These are phyloP conservation scores for Rutstroemia sp. DNA, from an alignment of 2,329 filamentous ascomycete genomes.

Conservation along the genomic window DNA sequence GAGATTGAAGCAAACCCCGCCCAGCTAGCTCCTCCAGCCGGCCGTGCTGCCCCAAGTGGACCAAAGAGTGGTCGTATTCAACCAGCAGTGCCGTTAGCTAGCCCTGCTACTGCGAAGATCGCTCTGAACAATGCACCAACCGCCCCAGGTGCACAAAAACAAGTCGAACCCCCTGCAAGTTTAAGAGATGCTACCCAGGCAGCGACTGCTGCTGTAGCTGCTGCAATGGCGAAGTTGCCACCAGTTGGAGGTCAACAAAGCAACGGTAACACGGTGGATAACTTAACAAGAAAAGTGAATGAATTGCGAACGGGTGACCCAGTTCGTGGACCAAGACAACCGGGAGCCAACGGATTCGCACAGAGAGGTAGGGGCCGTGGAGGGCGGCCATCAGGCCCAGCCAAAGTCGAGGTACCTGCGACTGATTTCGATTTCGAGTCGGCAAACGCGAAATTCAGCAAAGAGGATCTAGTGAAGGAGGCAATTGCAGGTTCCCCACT, in stretches of 20 bases:
- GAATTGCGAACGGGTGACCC: conserved; percentile 65
- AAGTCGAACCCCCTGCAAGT: conserved; percentile 32
- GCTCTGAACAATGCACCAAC: conserved; percentile 32
- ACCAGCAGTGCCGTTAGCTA: conserved; percentile 56
- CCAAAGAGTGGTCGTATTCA: conserved; percentile 46
- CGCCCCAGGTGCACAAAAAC: conserved; percentile 4
- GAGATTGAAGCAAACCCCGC: conserved; percentile 39
- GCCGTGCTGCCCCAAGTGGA: conserved; percentile 29
- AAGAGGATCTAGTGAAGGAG: conserved; percentile 80
- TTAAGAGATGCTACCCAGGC: conserved; percentile 65
- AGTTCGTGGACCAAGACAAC: conserved; percentile 42
- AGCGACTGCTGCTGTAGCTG: conserved; percentile 69
- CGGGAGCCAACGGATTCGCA: conserved; percentile 33
- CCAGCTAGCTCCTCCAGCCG: conserved; percentile 11
- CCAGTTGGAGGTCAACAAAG: conserved; percentile 23
- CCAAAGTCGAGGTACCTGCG: conserved; percentile 80
- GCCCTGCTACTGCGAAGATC: conserved; percentile 31
- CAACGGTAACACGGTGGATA: conserved; percentile 50
- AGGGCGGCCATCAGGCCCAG: conserved; percentile 33
- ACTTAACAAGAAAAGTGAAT: conserved; percentile 65
- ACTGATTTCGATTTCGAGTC: conserved; percentile 89
- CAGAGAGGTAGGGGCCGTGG: conserved; percentile 38
- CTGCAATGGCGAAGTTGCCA: conserved; percentile 67
- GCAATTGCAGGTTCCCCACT: conserved; percentile 72
- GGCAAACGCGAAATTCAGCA: conserved; percentile 81